Conservation (phyloP, 106 monocot genomes). For the Allium fistulosum region DNA sequence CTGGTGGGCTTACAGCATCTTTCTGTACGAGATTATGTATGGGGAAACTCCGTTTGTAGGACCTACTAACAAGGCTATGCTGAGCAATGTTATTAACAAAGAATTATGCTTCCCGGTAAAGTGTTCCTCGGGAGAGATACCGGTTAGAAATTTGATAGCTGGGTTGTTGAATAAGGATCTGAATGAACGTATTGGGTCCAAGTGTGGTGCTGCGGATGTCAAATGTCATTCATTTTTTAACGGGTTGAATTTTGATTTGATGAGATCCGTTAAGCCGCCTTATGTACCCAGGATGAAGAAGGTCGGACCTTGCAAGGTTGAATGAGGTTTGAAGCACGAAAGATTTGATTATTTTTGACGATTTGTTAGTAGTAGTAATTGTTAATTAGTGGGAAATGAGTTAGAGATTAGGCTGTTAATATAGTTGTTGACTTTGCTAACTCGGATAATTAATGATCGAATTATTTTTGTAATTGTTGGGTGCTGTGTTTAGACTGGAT, state of each 20-base stretch:
- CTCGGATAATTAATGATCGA: too few relatives aligned
- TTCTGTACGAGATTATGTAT: slow-evolving; percentile 74
- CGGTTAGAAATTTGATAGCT: slow-evolving; percentile 46
- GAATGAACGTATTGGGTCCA: slow-evolving; percentile 25
- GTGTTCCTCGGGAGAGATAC: neutral
- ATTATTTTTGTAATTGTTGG: too few relatives aligned
- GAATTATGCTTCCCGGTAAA: slow-evolving; percentile 33
- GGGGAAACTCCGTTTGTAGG: slow-evolving; percentile 80
- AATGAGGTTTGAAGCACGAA: too few relatives aligned
- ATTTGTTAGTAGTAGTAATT: too few relatives aligned
- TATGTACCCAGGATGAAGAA: slow-evolving; percentile 23
- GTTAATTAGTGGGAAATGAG: too few relatives aligned
- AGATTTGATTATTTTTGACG: too few relatives aligned
- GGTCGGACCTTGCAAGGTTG: neutral
- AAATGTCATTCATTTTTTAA: slow-evolving; percentile 73
- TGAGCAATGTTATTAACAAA: slow-evolving; percentile 58
- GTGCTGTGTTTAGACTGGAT: too few relatives aligned
- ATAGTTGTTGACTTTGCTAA: too few relatives aligned
- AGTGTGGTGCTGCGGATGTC: slow-evolving; percentile 66
- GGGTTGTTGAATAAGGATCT: slow-evolving; percentile 57
- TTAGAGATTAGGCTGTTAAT: too few relatives aligned
- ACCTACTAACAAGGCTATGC: slow-evolving; percentile 39
- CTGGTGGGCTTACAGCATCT: slow-evolving; percentile 91
- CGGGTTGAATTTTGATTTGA: slow-evolving; percentile 66
- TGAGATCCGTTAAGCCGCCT: slow-evolving; percentile 52